Evolutionary conservation across 2,329 filamentous ascomycete species (phyloP), one percentile per base, ranked within the genome.

Genomic region (Myriosclerotinia scirpicola): DNA sequence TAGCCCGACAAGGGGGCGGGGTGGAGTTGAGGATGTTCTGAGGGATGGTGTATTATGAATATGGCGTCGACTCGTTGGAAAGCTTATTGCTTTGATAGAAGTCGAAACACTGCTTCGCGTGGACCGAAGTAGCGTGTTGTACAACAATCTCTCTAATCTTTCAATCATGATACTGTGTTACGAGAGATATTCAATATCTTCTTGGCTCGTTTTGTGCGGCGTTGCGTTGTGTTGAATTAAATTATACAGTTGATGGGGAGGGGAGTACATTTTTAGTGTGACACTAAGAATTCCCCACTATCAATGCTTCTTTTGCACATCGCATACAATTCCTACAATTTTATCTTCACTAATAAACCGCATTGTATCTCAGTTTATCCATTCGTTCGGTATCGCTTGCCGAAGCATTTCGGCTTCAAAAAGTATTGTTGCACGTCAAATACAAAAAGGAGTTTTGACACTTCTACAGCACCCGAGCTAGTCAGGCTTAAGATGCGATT

Each of bases 1-100:
- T 5, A 72, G 66, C 14, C 69, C 69, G 7, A 72, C 67, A 26
- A 70, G 62, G 42, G 58, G 58, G 11, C 34, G 34, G 14, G 58
- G n/a, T 11, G 58, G 30, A 26, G 30, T 22, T 20, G 46, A 40
- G 17, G 36, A 52, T 40, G 59, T 30, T 53, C 30, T 52, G n/a
- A 53, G n/a, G 34, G 44, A 61, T 34, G 30, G 30, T 34, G 30
- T 34, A 34, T 3, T 5, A 34, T 34, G 30, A 6, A 62, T 54
- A 15, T 30, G 22, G n/a, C 46, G 46, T 14, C 38, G 34, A 8
- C 46, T 40, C 30, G 14, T 54, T 9, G 26, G 20, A 36, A 40
- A 40, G 3, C 8, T 17, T 5, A n/a, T 40, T 62, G 59, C 8
- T 42, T 62, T 62, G 46, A 26, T 54, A 22, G 48, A 8, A 62